These are phyloP conservation scores for Apophysomyces ossiformis DNA, from an alignment of 371 early-diverging fungal genomes.

Conservation along the genomic window DNA sequence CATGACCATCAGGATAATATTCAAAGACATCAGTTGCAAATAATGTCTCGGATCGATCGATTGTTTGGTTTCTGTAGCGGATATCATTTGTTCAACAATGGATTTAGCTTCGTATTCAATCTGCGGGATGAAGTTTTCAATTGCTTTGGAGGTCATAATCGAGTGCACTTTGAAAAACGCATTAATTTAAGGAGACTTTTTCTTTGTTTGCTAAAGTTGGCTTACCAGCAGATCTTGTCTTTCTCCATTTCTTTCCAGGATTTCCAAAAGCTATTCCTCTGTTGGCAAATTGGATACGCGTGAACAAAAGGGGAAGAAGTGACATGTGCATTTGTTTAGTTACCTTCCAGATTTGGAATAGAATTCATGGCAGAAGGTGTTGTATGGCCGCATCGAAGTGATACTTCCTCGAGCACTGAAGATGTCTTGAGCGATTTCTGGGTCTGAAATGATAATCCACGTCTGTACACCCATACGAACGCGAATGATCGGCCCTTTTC, in stretches of 20 bases:
- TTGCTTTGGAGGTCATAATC: conserved; percentile 22
- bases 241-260: conserved; percentile 19
- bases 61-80: conserved; percentile 1
- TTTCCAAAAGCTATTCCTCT: conserved; percentile 17
- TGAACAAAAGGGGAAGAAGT: background rate
- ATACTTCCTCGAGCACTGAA: conserved; percentile 12
- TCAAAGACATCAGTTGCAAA: conserved; percentile 17
- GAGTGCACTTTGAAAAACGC: background rate
- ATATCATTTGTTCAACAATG: conserved; percentile 13
- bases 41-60: conserved; percentile 14
- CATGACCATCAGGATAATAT: conserved; percentile 10
- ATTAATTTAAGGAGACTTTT: background rate
- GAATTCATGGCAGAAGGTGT: conserved; percentile 17
- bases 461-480: conserved; percentile 23
- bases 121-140: conserved; percentile 12
- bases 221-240: conserved; percentile 17
- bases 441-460: conserved; percentile 24
- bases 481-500: conserved; percentile 15
- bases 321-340: background rate
- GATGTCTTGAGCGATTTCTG: conserved; percentile 21
- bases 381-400: conserved; percentile 13
- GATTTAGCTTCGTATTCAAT: conserved; percentile 14
- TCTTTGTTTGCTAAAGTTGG: background rate
- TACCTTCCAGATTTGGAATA: conserved; percentile 27
- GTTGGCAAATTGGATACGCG: background rate